Conservation (phyloP, 805 yeast genomes). For the Candida broadrunensis region DNA sequence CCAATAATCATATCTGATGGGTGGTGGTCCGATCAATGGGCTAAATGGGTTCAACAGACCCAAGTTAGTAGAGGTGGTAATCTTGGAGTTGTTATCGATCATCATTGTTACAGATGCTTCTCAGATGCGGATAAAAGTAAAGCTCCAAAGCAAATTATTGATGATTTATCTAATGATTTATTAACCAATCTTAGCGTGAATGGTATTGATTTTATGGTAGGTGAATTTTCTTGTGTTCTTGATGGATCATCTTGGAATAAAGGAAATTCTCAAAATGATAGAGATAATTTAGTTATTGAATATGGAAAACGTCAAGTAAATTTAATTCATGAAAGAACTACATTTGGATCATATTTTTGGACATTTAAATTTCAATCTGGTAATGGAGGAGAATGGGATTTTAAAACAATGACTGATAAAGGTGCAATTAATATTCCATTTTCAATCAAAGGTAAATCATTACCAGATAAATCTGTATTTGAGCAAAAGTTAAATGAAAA, state of each 20-base stretch:
- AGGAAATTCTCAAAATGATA: constrained; percentile 32
- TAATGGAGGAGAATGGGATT: constrained; percentile 97
- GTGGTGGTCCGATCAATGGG: constrained; percentile 87
- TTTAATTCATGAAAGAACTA: constrained; percentile 50
- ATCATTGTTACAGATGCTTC: constrained; percentile 85
- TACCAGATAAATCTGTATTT: constrained; percentile 42
- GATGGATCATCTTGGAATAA: constrained; percentile 74
- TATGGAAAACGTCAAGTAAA: constrained; percentile 60
- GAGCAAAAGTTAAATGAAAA: constrained; percentile 37
- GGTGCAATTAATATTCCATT: constrained; percentile 42
- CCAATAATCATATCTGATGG: constrained; percentile 89
- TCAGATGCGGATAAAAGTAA: constrained; percentile 69
- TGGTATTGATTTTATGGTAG: constrained; percentile 71
- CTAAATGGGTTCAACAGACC: constrained; percentile 55
- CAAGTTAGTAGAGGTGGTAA: constrained; percentile 30
- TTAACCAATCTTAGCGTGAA: constrained; percentile 44
- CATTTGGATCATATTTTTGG: constrained; percentile 85
- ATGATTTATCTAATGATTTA: constrained; percentile 50
- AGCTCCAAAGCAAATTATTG: constrained; percentile 59
- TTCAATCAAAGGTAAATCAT: constrained; percentile 16
- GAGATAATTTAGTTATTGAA: constrained; percentile 54
- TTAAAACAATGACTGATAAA: constrained; percentile 66
- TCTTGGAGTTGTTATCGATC: constrained; percentile 72
- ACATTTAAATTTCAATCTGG: constrained; percentile 84
- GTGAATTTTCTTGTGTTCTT: constrained; percentile 88